Percentiles rank a stretch among this genome's conserved stretches.
Conservation (phyloP, 2,329 filamentous ascomycete species). For the Ceratocystis destructans region DNA sequence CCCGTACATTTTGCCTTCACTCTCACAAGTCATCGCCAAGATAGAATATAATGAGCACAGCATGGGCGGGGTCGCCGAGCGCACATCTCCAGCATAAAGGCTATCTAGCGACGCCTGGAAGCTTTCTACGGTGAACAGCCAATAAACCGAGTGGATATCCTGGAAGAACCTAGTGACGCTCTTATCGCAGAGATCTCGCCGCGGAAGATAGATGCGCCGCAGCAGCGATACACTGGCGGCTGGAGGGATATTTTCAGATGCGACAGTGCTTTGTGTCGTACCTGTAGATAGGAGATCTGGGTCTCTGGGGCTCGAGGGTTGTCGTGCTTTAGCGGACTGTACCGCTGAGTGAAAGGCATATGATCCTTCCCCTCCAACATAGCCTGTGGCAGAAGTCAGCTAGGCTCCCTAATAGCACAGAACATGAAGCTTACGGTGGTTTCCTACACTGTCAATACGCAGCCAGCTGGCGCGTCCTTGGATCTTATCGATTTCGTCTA, state of each 20-base stretch:
- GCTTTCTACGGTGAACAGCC: constrained; percentile 24
- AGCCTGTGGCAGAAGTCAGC: constrained; percentile 17
- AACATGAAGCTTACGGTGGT: neutral
- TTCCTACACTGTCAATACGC: neutral
- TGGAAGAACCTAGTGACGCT: constrained; percentile 24
- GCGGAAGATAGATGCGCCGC: constrained; percentile 22
- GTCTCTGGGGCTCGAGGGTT: constrained; percentile 13
- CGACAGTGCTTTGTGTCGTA: neutral
- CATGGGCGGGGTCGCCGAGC: constrained; percentile 22
- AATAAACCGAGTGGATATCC: constrained; percentile 24
- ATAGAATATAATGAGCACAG: constrained; percentile 24
- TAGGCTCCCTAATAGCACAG: neutral
- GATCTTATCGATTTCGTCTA: constrained; percentile 8
- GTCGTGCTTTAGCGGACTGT: constrained; percentile 21
- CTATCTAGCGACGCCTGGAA: constrained; percentile 23
- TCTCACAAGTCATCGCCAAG: constrained; percentile 23
- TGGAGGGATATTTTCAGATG: neutral
- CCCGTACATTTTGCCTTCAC: constrained; percentile 21
- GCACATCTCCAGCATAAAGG: constrained; percentile 23
- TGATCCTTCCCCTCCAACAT: constrained; percentile 22
- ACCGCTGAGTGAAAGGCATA: constrained; percentile 23
- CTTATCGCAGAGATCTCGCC: constrained; percentile 23
- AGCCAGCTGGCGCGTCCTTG: neutral
- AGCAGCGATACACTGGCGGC: constrained; percentile 20
- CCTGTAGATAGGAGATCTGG: neutral